Evolutionary conservation across 1,284 basidiomycete species (phyloP).

Genomic region (Ustilago curta): DNA sequence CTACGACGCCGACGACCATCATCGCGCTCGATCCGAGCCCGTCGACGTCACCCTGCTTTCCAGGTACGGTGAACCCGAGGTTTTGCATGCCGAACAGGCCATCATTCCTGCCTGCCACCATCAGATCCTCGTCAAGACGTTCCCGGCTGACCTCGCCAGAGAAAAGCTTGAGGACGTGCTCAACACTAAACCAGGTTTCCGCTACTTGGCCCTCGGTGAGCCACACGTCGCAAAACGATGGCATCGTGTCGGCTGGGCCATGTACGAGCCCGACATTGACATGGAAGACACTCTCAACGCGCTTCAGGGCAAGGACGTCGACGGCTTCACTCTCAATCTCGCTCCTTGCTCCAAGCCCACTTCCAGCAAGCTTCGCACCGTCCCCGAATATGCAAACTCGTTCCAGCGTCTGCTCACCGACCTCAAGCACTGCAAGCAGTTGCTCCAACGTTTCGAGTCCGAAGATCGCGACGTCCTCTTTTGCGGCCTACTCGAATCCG

Average conservation of each 20-base stretch:
- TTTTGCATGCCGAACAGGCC: conserved; percentile 44
- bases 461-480: conserved; percentile 58
- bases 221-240: conserved; percentile 58
- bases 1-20: conserved; percentile 25
- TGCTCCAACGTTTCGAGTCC: conserved; percentile 47
- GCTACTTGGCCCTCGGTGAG: conserved; percentile 63
- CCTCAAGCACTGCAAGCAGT: conserved; percentile 51
- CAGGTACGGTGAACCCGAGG: conserved; percentile 42
- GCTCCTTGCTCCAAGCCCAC: conserved; percentile 55
- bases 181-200: conserved; percentile 53
- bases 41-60: conserved; percentile 38
- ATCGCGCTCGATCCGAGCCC: conserved; percentile 36
- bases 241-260: conserved; percentile 62
- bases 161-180: conserved; percentile 56
- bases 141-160: conserved; percentile 53
- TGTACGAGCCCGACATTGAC: conserved; percentile 57
- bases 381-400: conserved; percentile 57
- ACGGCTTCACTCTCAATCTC: conserved; percentile 57
- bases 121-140: conserved; percentile 58
- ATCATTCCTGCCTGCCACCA: conserved; percentile 51
- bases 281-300: conserved; percentile 49
- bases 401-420: conserved; percentile 56
- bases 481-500: conserved; percentile 17
- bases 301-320: conserved; percentile 54
- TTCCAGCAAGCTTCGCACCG: conserved; percentile 55